Conservation (phyloP, 2,329 filamentous ascomycete genomes). For the Pseudogymnoascus sp. region DNA sequence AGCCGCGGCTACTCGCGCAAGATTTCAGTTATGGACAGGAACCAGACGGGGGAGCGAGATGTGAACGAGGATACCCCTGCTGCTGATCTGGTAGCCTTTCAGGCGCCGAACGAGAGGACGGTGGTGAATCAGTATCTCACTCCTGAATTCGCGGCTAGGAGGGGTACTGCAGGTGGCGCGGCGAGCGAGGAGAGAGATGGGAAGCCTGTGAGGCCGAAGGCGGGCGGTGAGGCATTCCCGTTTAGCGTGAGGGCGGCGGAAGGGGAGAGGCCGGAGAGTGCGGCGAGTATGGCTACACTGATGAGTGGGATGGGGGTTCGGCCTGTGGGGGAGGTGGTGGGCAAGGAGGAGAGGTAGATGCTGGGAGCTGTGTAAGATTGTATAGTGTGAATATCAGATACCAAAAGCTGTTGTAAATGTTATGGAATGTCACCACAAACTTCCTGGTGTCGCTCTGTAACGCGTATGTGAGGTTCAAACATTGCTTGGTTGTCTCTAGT, state of each 20-base stretch:
- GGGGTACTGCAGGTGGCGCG: neutral
- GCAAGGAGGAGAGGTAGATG: neutral
- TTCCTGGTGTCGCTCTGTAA: neutral
- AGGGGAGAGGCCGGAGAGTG: constrained; percentile 38
- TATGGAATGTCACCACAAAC: neutral
- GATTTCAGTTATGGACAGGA: constrained; percentile 43
- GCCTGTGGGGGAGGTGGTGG: constrained; percentile 13
- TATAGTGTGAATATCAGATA: neutral
- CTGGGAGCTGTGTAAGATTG: neutral
- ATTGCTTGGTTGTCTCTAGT: no score
- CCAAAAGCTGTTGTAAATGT: neutral
- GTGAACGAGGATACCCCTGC: constrained; percentile 37
- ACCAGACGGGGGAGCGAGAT: constrained; percentile 35
- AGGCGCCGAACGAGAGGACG: constrained; percentile 34
- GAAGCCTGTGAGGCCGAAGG: constrained; percentile 48
- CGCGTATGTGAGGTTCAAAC: neutral
- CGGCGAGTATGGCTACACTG: constrained; percentile 64
- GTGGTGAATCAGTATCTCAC: constrained; percentile 14
- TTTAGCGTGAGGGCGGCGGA: constrained; percentile 52
- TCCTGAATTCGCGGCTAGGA: constrained; percentile 17
- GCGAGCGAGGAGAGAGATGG: neutral
- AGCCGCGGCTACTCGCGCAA: constrained; percentile 38
- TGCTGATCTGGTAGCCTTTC: constrained; percentile 36
- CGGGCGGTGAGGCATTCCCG: constrained; percentile 64
- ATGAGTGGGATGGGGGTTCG: constrained; percentile 29